Conservation (phyloP, 2,329 filamentous ascomycete species). For the Colletotrichum graminicola region DNA sequence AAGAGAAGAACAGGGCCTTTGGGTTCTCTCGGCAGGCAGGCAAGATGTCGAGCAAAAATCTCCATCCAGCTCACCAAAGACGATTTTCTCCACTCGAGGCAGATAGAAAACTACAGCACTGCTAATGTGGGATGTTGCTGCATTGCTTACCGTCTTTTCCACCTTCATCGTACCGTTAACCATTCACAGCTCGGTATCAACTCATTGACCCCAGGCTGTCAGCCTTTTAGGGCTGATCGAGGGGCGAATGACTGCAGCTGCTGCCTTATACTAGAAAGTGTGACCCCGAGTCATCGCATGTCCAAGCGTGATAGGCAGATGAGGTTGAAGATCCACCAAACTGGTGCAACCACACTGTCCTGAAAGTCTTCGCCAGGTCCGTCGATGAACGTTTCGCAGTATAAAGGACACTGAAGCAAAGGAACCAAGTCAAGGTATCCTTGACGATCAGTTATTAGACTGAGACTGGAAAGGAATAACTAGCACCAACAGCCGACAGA, state of each 20-base stretch:
- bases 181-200: slow-evolving; percentile 9
- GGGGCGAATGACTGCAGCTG: slow-evolving; percentile 35
- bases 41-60: neutral
- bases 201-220: slow-evolving; percentile 4
- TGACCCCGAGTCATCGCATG: slow-evolving; percentile 22
- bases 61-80: slow-evolving; percentile 11
- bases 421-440: neutral
- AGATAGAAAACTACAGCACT: slow-evolving; percentile 2
- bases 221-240: slow-evolving; percentile 35
- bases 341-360: neutral
- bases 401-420: slow-evolving; percentile 18
- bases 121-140: neutral
- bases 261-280: slow-evolving; percentile 13
- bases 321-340: slow-evolving; percentile 25
- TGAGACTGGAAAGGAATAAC: neutral
- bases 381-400: neutral
- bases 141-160: slow-evolving; percentile 11
- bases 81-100: slow-evolving; percentile 23
- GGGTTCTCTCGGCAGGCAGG: slow-evolving; percentile 2
- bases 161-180: slow-evolving; percentile 11
- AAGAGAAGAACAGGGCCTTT: neutral
- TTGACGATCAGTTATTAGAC: slow-evolving; percentile 10
- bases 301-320: slow-evolving; percentile 10
- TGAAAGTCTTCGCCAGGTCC: neutral
- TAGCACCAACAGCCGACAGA: neutral